phyloP scores from a whole-genome alignment of 2,329 filamentous ascomycete genomes.

The Achaetomium macrosporum region DNA sequence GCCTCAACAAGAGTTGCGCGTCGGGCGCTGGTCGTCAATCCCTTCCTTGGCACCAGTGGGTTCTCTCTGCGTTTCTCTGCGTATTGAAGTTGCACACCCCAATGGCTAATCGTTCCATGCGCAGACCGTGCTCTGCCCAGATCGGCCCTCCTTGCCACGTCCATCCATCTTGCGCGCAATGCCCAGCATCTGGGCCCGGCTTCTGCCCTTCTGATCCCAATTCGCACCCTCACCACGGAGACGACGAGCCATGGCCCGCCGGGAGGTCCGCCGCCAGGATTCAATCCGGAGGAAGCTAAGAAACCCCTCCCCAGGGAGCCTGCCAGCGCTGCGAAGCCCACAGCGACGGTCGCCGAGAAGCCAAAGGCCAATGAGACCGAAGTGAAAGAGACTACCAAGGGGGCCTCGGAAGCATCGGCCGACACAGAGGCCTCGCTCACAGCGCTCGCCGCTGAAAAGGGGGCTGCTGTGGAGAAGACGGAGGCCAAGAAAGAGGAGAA shows the following conservation, averaged over 20 bases:
- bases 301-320: conserved; percentile 65
- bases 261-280: conserved; percentile 74
- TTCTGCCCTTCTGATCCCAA: conserved; percentile 52
- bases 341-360: conserved; percentile 25
- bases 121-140: conserved; percentile 41
- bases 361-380: conserved; percentile 30
- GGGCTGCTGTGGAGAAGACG: conserved; percentile 55
- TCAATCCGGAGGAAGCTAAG: conserved; percentile 85
- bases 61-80: conserved; percentile 9
- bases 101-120: conserved; percentile 24
- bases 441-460: conserved; percentile 60
- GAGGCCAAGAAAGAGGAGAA: conserved; percentile 62
- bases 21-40: conserved; percentile 48
- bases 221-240: conserved; percentile 53
- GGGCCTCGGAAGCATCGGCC: conserved; percentile 33
- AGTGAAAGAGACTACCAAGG: conserved; percentile 26
- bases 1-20: conserved; percentile 51
- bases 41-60: conserved; percentile 45
- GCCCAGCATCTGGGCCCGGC: conserved; percentile 43
- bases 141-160: conserved; percentile 42
- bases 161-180: conserved; percentile 43
- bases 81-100: not conserved
- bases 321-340: conserved; percentile 31
- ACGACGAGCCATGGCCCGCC: conserved; percentile 45
- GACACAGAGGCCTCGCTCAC: conserved; percentile 42